Evolutionary conservation across 2,329 filamentous ascomycete genomes (phyloP).

Genomic region (Alternaria brassicae): DNA sequence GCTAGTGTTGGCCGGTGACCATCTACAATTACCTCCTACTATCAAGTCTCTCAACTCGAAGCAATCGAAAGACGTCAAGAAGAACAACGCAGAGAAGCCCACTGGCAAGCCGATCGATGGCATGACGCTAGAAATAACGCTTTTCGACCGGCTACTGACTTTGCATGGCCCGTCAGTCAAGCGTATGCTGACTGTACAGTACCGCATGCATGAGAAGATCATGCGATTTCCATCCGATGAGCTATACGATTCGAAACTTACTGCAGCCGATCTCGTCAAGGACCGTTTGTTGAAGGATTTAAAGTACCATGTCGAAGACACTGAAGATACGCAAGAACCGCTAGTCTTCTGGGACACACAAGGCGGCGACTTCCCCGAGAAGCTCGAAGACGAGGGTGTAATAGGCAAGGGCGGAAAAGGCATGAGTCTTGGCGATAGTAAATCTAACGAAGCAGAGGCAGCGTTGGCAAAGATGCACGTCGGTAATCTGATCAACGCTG

Average conservation of each 20-base stretch:
- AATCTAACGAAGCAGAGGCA: conserved; percentile 92
- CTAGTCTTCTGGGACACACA: conserved; percentile 96
- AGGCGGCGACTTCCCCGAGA: conserved; percentile 89
- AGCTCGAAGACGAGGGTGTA: conserved; percentile 74
- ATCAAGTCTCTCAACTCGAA: conserved; percentile 76
- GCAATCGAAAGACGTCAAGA: conserved; percentile 41
- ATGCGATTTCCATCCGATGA: conserved; percentile 93
- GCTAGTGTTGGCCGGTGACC: conserved; percentile 90
- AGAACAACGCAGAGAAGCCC: conserved; percentile 48
- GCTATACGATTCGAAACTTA: conserved; percentile 81
- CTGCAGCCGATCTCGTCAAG: conserved; percentile 82
- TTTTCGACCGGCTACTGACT: conserved; percentile 86
- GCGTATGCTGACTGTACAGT: conserved; percentile 94
- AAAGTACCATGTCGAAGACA: conserved; percentile 77
- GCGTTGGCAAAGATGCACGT: conserved; percentile 81
- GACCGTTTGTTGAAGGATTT: conserved; percentile 76
- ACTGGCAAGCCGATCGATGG: conserved; percentile 44
- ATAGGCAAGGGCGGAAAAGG: conserved; percentile 56
- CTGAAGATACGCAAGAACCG: conserved; percentile 86
- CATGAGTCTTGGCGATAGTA: conserved; percentile 73
- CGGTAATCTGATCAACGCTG: conserved; percentile 74
- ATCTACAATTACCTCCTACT: conserved; percentile 91
- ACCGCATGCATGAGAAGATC: conserved; percentile 96
- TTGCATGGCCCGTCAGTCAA: conserved; percentile 86
- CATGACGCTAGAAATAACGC: conserved; percentile 79